A percentile compares a stretch with the other conserved stretches of the same genome.
These are phyloP conservation scores for Didymella pomorum DNA, from an alignment of 2,329 filamentous ascomycete genomes.

Conservation along the genomic window DNA sequence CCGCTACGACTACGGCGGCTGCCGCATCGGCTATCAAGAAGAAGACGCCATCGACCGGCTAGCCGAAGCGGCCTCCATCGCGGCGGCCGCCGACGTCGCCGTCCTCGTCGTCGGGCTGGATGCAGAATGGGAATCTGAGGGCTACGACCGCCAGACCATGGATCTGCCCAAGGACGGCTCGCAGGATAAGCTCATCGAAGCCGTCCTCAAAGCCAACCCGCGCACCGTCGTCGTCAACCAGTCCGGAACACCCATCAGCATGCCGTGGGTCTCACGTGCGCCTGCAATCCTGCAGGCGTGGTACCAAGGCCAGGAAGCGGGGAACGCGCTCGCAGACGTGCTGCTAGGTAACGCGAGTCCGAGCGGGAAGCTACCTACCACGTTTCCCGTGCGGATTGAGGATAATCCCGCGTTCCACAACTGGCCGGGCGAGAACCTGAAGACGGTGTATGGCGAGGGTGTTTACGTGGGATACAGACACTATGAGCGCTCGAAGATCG, in stretches of 20 bases:
- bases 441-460: conserved; percentile 75
- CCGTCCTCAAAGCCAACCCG: conserved; percentile 70
- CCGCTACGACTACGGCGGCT: conserved; percentile 74
- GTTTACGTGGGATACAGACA: conserved; percentile 77
- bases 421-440: conserved; percentile 74
- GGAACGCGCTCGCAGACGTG: conserved; percentile 80
- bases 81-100: conserved; percentile 76
- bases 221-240: conserved; percentile 77
- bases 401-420: conserved; percentile 76
- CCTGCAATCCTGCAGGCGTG: conserved; percentile 76
- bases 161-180: conserved; percentile 64
- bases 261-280: conserved; percentile 73
- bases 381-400: conserved; percentile 67
- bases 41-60: conserved; percentile 67
- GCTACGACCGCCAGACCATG: conserved; percentile 69
- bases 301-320: conserved; percentile 88
- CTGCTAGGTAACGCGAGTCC: conserved; percentile 78
- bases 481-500: conserved; percentile 69
- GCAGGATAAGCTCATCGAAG: conserved; percentile 70
- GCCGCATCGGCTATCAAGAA: conserved; percentile 75
- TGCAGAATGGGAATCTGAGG: conserved; percentile 78
- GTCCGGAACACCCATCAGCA: conserved; percentile 74
- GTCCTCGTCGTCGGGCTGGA: conserved; percentile 81
- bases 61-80: conserved; percentile 69
- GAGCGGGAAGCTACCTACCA: conserved; percentile 76